Evolutionary conservation across 1,284 basidiomycete species (phyloP).

Genomic region (Xerocomus amazonicus): DNA sequence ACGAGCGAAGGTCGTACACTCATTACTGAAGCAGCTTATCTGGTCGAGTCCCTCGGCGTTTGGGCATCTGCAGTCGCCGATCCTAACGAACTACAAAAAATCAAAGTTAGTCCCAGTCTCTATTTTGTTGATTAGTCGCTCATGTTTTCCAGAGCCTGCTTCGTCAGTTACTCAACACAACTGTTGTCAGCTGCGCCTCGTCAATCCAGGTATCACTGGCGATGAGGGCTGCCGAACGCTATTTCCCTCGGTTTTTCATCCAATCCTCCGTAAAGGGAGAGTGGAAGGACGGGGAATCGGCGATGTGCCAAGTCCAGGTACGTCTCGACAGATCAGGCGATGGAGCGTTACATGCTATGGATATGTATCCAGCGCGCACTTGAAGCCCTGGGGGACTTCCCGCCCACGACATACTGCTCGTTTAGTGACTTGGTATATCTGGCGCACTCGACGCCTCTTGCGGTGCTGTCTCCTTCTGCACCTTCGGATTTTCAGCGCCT

Average conservation of each 20-base stretch:
- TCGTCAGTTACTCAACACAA: conserved; percentile 38
- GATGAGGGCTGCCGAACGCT: conserved; percentile 42
- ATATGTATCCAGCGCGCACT: conserved; percentile 19
- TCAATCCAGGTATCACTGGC: conserved; percentile 44
- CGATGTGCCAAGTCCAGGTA: conserved; percentile 40
- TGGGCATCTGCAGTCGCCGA: conserved; percentile 34
- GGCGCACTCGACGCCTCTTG: conserved; percentile 38
- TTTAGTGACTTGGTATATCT: conserved; percentile 45
- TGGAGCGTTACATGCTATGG: conserved; percentile 18
- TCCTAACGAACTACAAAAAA: conserved; percentile 19
- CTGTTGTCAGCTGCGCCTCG: conserved; percentile 39
- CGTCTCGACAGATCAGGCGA: conserved; percentile 14
- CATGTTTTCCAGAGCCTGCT: conserved; percentile 37
- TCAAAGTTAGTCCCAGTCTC: conserved; percentile 24
- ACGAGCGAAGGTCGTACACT: conserved; percentile 38
- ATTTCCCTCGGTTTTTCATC: conserved; percentile 45
- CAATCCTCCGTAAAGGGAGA: conserved; percentile 29
- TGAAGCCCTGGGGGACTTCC: conserved; percentile 4
- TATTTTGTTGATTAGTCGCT: background rate
- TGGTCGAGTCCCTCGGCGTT: conserved; percentile 28
- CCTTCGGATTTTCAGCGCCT: conserved; percentile 42
- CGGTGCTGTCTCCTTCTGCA: conserved; percentile 21
- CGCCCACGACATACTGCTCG: conserved; percentile 13
- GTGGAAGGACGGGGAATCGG: conserved; percentile 41
- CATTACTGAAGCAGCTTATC: conserved; percentile 32